Evolutionary conservation across 352 stramenopile genomes (phyloP).

Genomic region (Pythium insidiosum): DNA sequence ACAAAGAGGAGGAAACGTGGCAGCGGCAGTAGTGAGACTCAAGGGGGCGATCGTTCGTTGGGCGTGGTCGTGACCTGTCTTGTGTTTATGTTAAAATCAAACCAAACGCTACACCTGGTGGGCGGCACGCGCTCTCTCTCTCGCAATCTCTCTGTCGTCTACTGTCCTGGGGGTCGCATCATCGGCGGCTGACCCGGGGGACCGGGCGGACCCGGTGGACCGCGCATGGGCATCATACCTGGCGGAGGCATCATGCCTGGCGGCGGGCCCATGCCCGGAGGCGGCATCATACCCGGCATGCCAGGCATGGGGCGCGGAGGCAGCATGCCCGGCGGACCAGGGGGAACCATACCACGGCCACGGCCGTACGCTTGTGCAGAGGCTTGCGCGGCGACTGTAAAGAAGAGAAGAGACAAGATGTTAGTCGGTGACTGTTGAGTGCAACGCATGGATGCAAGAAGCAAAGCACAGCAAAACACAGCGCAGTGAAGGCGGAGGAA

Average conservation of each 20-base stretch:
- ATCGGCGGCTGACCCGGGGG: conserved; percentile 34
- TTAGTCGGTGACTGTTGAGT: too few relatives aligned
- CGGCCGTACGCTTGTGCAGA: conserved; percentile 75
- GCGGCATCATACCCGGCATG: conserved; percentile 47
- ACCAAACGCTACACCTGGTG: too few relatives aligned
- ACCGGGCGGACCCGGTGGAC: conserved; percentile 30
- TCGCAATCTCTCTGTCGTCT: background rate
- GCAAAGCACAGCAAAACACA: too few relatives aligned
- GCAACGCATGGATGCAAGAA: too few relatives aligned
- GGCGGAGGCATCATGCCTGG: conserved; percentile 56
- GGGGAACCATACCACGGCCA: conserved; percentile 23
- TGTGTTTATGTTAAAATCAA: background rate
- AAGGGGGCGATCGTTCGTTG: background rate
- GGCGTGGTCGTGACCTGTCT: background rate
- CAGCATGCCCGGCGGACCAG: conserved; percentile 48
- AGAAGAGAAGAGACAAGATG: conserved; percentile 3
- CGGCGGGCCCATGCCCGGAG: conserved; percentile 58
- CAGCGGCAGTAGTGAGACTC: conserved; percentile 13
- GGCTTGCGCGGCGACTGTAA: conserved; percentile 64
- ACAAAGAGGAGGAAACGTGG: conserved; percentile 42
- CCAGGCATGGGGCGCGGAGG: conserved; percentile 51
- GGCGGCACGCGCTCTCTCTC: too few relatives aligned
- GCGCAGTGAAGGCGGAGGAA: conserved; percentile 3
- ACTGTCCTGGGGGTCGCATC: conserved; percentile 51
- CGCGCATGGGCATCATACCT: conserved; percentile 69